These are phyloP conservation scores for Emmonsia crescens DNA, from an alignment of 2,329 filamentous ascomycete genomes.

Conservation along the genomic window DNA sequence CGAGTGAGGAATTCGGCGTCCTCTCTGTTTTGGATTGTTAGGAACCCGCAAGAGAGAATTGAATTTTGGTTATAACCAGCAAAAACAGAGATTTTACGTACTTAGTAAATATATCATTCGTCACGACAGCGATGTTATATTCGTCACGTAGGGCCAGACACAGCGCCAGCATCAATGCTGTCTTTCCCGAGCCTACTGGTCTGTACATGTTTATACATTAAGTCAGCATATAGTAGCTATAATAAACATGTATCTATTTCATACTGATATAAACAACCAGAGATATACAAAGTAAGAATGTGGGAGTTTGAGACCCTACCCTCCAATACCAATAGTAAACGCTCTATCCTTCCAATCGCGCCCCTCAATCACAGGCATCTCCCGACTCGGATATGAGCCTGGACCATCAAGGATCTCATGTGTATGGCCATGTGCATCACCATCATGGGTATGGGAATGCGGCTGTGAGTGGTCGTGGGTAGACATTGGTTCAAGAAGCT, in stretches of 20 bases:
- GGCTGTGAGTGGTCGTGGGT: conserved; percentile 12
- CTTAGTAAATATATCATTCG: conserved; percentile 96
- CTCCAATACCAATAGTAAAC: conserved; percentile 96
- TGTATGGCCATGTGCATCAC: conserved; percentile 70
- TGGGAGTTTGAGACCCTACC: conserved; percentile 45
- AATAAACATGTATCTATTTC: not conserved
- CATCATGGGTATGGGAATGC: conserved; percentile 50
- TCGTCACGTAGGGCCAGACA: conserved; percentile 70
- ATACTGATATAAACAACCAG: not conserved
- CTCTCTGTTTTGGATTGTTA: conserved; percentile 44
- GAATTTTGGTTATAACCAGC: not conserved
- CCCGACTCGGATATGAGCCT: conserved; percentile 76
- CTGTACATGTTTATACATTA: conserved; percentile 35
- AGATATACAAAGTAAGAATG: not conserved
- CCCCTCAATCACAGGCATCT: conserved; percentile 87
- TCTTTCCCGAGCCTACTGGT: conserved; percentile 94
- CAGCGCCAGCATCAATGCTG: conserved; percentile 88
- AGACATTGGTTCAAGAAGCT: not conserved
- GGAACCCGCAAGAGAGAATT: not conserved
- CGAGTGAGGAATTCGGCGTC: conserved; percentile 95
- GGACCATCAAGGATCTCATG: conserved; percentile 94
- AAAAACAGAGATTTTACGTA: conserved; percentile 14
- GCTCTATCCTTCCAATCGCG: conserved; percentile 79
- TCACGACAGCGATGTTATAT: conserved; percentile 87
- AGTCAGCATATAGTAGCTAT: not conserved